Evolutionary conservation across 108 stramenopile genomes (phyloP).

Genomic region (Phaeodactylum tricornutum): DNA sequence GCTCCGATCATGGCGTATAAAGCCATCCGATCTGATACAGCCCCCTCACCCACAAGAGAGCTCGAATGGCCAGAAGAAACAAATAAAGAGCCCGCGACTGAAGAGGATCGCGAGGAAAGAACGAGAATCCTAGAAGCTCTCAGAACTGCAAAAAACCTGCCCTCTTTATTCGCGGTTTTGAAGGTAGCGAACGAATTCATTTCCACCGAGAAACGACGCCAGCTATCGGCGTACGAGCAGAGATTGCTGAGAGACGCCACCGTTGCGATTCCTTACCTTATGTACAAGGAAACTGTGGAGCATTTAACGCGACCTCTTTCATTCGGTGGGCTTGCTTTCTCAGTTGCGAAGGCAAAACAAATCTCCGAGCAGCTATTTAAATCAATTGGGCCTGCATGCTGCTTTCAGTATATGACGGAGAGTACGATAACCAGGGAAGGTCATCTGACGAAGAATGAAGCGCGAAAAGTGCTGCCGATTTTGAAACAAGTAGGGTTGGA

Average conservation of each 20-base stretch:
- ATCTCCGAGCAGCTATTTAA: background rate
- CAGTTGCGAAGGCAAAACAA: background rate
- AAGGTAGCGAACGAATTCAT: background rate
- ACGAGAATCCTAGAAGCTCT: background rate
- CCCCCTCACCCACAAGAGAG: too few relatives aligned
- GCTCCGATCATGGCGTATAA: background rate
- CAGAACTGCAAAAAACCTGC: background rate
- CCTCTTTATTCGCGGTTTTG: background rate
- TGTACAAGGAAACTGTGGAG: background rate
- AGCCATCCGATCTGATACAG: too few relatives aligned
- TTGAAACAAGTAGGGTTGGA: background rate
- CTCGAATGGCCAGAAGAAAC: background rate
- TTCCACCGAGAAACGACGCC: background rate
- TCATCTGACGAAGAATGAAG: background rate
- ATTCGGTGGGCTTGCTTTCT: background rate
- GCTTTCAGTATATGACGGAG: background rate
- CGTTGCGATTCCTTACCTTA: background rate
- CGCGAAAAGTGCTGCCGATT: background rate
- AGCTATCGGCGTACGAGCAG: background rate
- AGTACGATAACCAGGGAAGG: background rate
- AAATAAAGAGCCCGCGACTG: background rate
- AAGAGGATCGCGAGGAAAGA: background rate
- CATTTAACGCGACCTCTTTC: background rate
- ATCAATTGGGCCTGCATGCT: background rate
- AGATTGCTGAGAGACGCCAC: background rate